Evolutionary conservation across 148 eudicot species (phyloP).

Genomic region (Diospyros lotus): DNA sequence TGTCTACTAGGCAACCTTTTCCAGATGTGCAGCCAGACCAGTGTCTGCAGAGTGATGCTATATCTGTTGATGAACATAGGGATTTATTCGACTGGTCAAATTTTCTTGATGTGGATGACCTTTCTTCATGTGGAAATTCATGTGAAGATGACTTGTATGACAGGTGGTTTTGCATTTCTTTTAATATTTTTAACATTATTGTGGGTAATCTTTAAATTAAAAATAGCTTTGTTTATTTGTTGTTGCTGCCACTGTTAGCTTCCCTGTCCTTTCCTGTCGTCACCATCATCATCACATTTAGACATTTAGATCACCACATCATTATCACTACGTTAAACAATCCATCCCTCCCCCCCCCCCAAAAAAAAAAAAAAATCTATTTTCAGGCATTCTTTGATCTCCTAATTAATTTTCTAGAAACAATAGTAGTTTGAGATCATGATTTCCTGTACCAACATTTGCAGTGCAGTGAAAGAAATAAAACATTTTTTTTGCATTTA

Average conservation of each 20-base stretch:
- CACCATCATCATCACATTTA: conserved; percentile 1
- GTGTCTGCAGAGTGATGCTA: conserved; percentile 39
- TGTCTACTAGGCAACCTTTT: conserved; percentile 56
- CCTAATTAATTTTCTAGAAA: neutral
- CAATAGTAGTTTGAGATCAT: neutral
- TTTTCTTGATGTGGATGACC: conserved; percentile 78
- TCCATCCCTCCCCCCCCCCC: too few species aligned
- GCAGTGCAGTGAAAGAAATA: too few species aligned
- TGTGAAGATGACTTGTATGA: conserved; percentile 82
- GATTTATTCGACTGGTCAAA: conserved; percentile 69
- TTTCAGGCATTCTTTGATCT: neutral
- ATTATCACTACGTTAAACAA: neutral
- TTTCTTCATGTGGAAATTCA: conserved; percentile 90
- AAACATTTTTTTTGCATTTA: too few species aligned
- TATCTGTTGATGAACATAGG: conserved; percentile 40
- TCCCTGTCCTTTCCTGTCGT: neutral
- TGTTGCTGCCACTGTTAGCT: neutral
- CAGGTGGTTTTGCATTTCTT: conserved; percentile 35
- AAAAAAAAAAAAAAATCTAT: too few species aligned
- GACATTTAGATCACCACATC: neutral
- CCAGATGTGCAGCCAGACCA: conserved; percentile 41
- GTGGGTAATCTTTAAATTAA: too few species aligned
- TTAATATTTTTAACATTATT: too few species aligned
- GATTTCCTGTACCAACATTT: neutral
- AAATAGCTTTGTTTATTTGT: too few species aligned